Conservation (phyloP, 2,329 filamentous ascomycete genomes). For the Cadophora sp. region DNA sequence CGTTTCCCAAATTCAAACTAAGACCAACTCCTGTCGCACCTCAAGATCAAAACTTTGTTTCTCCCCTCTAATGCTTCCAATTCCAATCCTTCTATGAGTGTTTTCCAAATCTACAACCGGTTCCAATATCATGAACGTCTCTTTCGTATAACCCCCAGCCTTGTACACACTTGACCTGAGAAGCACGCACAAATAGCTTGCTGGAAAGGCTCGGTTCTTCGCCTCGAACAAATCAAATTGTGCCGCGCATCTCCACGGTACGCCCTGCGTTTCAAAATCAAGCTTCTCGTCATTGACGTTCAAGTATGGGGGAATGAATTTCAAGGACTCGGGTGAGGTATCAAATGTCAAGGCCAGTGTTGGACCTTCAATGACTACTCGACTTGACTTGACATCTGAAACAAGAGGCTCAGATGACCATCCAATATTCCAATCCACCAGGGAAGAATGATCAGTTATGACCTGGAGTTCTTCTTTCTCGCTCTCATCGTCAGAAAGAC, state of each 20-base stretch:
- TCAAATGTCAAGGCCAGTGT: not conserved
- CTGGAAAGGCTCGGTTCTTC: not conserved
- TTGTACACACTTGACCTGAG: not conserved
- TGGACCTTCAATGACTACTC: not conserved
- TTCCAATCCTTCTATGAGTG: not conserved
- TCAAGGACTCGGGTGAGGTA: not conserved
- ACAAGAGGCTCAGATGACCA: slow-evolving; percentile 2
- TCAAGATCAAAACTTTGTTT: not conserved
- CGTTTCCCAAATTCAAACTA: too few species aligned
- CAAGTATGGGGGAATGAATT: not conserved
- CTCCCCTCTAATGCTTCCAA: not conserved
- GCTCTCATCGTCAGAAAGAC: not conserved
- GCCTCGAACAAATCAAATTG: slow-evolving; percentile 14
- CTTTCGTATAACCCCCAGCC: not conserved
- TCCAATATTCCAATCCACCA: not conserved
- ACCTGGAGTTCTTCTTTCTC: not conserved
- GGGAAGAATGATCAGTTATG: not conserved
- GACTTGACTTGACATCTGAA: not conserved
- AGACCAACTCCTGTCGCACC: not conserved
- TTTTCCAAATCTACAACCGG: not conserved
- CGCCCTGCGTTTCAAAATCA: not conserved
- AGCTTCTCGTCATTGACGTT: not conserved
- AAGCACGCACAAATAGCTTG: not conserved
- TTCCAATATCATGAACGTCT: slow-evolving; percentile 12
- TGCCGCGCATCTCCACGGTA: slow-evolving; percentile 11